These are phyloP conservation scores for Pulveroboletus sp. DNA, from an alignment of 768 basidiomycete genomes.

Conservation along the genomic window DNA sequence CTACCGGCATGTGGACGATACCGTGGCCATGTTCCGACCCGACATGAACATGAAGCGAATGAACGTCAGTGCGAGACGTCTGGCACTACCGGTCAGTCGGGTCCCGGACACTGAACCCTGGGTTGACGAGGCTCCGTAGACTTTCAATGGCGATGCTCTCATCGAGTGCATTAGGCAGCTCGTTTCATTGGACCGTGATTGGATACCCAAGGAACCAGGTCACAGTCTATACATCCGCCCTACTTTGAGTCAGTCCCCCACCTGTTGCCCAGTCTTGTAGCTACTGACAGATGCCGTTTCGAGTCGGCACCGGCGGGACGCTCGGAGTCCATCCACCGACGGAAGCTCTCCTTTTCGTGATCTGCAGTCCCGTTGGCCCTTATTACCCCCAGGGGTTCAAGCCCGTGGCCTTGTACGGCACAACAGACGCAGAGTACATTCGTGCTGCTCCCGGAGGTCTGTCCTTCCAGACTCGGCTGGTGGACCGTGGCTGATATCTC, in stretches of 20 bases:
- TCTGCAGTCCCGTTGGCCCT: constrained; percentile 64
- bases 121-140: constrained; percentile 36
- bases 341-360: constrained; percentile 64
- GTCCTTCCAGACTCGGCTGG: not conserved
- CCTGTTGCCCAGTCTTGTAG: not conserved
- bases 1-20: constrained; percentile 68
- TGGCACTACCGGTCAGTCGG: constrained; percentile 65
- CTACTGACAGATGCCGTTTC: constrained; percentile 4
- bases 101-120: not conserved
- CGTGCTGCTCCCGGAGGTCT: constrained; percentile 82
- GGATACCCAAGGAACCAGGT: constrained; percentile 86
- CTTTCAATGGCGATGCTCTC: constrained; percentile 72
- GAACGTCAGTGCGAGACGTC: constrained; percentile 75
- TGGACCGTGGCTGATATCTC: constrained; percentile 6
- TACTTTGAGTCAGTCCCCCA: constrained; percentile 50
- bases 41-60: constrained; percentile 98
- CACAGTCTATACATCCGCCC: constrained; percentile 92
- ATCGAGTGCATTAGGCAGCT: constrained; percentile 82
- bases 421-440: constrained; percentile 60
- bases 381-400: constrained; percentile 88
- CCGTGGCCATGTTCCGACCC: constrained; percentile 82
- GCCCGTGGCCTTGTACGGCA: constrained; percentile 81
- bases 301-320: constrained; percentile 65
- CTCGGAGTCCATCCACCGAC: constrained; percentile 53
- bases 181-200: constrained; percentile 75